Base-by-base conservation (phyloP, 768 basidiomycete genomes). In the Pleurotus salmoneostramineus region DNA sequence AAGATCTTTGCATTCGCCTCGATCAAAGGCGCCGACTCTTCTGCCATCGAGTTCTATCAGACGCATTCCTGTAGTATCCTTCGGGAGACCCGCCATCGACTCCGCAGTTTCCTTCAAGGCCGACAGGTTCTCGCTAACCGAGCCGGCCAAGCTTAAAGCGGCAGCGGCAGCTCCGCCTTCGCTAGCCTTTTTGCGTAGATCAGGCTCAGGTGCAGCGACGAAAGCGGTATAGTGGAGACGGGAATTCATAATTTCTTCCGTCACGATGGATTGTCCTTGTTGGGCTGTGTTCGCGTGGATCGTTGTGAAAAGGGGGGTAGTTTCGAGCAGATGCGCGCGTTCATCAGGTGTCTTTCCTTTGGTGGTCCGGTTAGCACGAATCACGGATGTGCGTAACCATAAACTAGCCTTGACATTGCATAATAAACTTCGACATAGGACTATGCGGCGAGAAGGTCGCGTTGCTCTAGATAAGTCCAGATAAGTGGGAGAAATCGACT, bases 221-320 rank as follows among this genome's bases (percentile, higher is more conserved):
- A 97, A 98, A 64, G 88, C 87, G 1, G 90, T 91, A 62, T 95
- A 98, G 71, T 97, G 95, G 6, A 93, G 75, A 63, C 91, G 79
- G 0, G 89, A 89, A 40, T 91, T 77, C 6, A 86, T 74, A 3
- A 27, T 31, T 62, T 90, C 77, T 1, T 73, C 70, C 2, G 90
- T 87, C 0, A 86, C 77, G 1, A 76, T 72, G 4, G 83, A 83
- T 71, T 96, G 93, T 6, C 92, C 93, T 0, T 81, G 67, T 0
- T 76, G 72, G 0, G 92, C 90, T 1, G 84, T 83, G 40, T 85
- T 80, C 0, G 81, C 79, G 61, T 97, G 95, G 58, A 94, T 92
- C 59, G 81, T 71, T 4, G 83, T 83, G 63, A 98, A 93, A 46
- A 93, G 81, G 21, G 83, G 72, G 0, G 92, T 89, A 3, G 84